A percentile compares a stretch with the other conserved stretches of the same genome.
Conservation (phyloP, 2,329 filamentous ascomycete genomes). For the Penicillium sclerotiorum region DNA sequence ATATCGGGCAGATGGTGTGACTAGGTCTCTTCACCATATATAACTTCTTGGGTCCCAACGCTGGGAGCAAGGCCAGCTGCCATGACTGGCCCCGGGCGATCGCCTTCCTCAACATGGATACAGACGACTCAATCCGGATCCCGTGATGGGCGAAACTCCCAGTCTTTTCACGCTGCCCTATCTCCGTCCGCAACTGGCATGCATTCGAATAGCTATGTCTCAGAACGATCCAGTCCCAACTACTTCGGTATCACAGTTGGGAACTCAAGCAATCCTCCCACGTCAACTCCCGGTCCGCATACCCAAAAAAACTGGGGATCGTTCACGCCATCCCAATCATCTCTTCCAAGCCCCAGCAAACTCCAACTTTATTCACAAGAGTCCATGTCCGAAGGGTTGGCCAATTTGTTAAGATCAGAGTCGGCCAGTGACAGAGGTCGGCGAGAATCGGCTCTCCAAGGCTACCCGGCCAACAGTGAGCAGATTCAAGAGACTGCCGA, state of each 20-base stretch:
- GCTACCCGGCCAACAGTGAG: conserved; percentile 18
- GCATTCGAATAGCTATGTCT: conserved; percentile 15
- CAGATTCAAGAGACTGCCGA: background rate
- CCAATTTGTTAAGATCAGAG: conserved; percentile 62
- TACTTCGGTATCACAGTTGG: conserved; percentile 82
- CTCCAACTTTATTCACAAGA: conserved; percentile 55
- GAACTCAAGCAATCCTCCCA: conserved; percentile 60
- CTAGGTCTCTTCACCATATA: conserved; percentile 2
- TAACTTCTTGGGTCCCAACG: conserved; percentile 8
- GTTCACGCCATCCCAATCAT: conserved; percentile 67
- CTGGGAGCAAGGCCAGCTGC: conserved; percentile 25
- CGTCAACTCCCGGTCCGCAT: conserved; percentile 61
- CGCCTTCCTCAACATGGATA: conserved; percentile 38
- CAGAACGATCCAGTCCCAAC: conserved; percentile 66
- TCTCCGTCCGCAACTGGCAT: conserved; percentile 27
- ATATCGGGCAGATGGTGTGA: conserved; percentile 13
- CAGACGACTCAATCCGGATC: conserved; percentile 27
- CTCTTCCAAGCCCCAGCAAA: conserved; percentile 55
- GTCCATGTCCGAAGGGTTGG: conserved; percentile 80
- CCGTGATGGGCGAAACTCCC: conserved; percentile 14
- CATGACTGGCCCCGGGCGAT: conserved; percentile 37
- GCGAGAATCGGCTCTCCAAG: conserved; percentile 23
- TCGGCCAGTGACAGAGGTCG: conserved; percentile 22
- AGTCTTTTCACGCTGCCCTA: conserved; percentile 20
- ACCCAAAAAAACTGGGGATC: conserved; percentile 75